These are phyloP conservation scores for Fusarium fujikuroi DNA, from an alignment of 2,329 filamentous ascomycete genomes.

Conservation along the genomic window DNA sequence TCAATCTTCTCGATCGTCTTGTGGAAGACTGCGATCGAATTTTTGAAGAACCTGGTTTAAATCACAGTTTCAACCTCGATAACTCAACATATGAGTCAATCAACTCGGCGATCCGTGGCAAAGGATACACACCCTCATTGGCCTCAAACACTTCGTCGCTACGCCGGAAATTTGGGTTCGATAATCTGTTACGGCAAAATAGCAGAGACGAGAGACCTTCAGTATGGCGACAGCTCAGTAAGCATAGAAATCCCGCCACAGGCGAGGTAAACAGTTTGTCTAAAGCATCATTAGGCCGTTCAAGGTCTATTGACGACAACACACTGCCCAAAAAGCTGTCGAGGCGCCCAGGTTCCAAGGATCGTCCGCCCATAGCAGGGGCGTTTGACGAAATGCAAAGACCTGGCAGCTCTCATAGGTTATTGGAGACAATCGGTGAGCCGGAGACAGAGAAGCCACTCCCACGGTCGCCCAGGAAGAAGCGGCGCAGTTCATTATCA, in stretches of 20 bases:
- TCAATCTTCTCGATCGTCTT: constrained; percentile 87
- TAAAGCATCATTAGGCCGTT: constrained; percentile 73
- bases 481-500: constrained; percentile 90
- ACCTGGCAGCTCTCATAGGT: constrained; percentile 66
- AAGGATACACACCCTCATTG: constrained; percentile 77
- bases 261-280: constrained; percentile 73
- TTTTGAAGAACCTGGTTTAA: constrained; percentile 72
- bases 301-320: constrained; percentile 79
- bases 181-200: constrained; percentile 79
- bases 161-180: constrained; percentile 84
- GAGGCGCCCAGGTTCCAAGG: constrained; percentile 65
- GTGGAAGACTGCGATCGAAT: constrained; percentile 90
- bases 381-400: constrained; percentile 69
- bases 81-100: constrained; percentile 66
- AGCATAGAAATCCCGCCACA: constrained; percentile 71
- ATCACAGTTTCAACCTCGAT: constrained; percentile 53
- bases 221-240: constrained; percentile 89
- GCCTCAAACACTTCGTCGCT: constrained; percentile 89
- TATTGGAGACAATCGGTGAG: constrained; percentile 70
- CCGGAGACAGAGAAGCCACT: constrained; percentile 57
- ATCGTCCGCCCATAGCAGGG: constrained; percentile 69
- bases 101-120: constrained; percentile 65
- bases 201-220: constrained; percentile 82
- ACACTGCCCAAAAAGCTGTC: constrained; percentile 56
- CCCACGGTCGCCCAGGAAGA: constrained; percentile 69